These are phyloP conservation scores for Pseudonectria buxi DNA, from an alignment of 2,329 filamentous ascomycete species.

Conservation along the genomic window DNA sequence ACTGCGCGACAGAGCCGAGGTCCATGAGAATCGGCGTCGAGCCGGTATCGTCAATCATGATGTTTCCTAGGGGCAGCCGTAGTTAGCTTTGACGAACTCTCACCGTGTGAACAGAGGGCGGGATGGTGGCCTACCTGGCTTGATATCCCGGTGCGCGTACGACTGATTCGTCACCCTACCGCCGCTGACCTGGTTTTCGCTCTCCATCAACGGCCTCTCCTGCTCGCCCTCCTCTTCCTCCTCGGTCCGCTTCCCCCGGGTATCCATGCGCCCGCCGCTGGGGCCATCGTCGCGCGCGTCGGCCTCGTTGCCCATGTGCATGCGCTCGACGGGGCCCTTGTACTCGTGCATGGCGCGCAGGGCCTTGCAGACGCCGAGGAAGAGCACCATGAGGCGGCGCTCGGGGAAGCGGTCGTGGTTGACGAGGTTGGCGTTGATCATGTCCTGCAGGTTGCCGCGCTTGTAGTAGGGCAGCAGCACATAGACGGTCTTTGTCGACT, in stretches of 20 bases:
- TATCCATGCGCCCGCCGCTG: conserved; percentile 22
- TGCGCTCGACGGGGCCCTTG: conserved; percentile 43
- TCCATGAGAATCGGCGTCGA: conserved; percentile 93
- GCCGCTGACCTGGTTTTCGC: conserved; percentile 59
- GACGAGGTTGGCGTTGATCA: conserved; percentile 97
- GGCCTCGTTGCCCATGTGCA: conserved; percentile 43
- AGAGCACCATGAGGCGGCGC: conserved; percentile 77
- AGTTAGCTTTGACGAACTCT: conserved; percentile 1
- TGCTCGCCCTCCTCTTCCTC: conserved; percentile 68
- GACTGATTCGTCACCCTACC: conserved; percentile 56
- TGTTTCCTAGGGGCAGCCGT: conserved; percentile 57
- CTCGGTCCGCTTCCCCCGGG: conserved; percentile 42
- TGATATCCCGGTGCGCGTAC: conserved; percentile 95
- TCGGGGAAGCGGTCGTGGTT: conserved; percentile 91
- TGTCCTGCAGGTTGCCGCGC: conserved; percentile 90
- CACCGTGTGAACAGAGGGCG: not conserved
- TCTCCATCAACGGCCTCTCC: conserved; percentile 76
- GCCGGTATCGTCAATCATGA: conserved; percentile 95
- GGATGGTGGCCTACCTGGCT: conserved; percentile 62
- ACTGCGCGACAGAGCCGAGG: conserved; percentile 81
- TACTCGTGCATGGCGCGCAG: conserved; percentile 91
- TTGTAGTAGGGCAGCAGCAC: conserved; percentile 94
- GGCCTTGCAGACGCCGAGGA: conserved; percentile 85
- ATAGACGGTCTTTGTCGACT: conserved; percentile 83
- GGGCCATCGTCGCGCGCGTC: conserved; percentile 30